These are phyloP conservation scores for Sarocladiaceae sp. DNA, from an alignment of 2,329 filamentous ascomycete genomes.

Conservation along the genomic window DNA sequence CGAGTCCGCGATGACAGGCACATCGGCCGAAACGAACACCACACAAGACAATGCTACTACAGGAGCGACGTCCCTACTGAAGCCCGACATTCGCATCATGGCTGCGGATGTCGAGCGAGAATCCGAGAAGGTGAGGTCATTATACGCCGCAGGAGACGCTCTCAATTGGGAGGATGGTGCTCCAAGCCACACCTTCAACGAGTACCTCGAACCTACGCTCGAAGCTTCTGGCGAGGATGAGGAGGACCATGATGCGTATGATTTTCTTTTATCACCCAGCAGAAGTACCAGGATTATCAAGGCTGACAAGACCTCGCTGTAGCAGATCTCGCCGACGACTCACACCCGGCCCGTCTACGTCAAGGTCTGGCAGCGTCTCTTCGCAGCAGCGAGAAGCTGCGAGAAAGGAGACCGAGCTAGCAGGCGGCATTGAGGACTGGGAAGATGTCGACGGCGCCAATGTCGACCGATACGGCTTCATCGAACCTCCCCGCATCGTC, in stretches of 20 bases:
- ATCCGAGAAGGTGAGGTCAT: slow-evolving; percentile 62
- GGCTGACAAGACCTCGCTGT: background rate
- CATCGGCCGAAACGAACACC: background rate
- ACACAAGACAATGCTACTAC: slow-evolving; percentile 8
- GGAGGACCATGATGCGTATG: slow-evolving; percentile 50
- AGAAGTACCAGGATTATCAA: background rate
- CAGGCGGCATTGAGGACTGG: slow-evolving; percentile 61
- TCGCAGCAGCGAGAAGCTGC: slow-evolving; percentile 34
- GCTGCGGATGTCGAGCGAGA: slow-evolving; percentile 53
- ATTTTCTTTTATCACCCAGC: slow-evolving; percentile 36
- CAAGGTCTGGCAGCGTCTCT: slow-evolving; percentile 37
- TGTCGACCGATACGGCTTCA: slow-evolving; percentile 65
- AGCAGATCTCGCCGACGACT: slow-evolving; percentile 22
- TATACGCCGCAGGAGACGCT: slow-evolving; percentile 52
- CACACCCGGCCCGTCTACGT: slow-evolving; percentile 28
- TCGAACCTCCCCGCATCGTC: slow-evolving; percentile 39
- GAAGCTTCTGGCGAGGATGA: slow-evolving; percentile 44
- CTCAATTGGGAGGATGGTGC: slow-evolving; percentile 47
- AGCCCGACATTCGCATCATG: slow-evolving; percentile 46
- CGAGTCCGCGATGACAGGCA: slow-evolving; percentile 6
- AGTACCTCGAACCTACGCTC: slow-evolving; percentile 38
- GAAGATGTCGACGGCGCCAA: slow-evolving; percentile 54
- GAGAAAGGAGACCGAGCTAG: slow-evolving; percentile 39
- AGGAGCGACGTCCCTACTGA: slow-evolving; percentile 5
- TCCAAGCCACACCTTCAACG: slow-evolving; percentile 37